Evolutionary conservation across 148 eudicot species (phyloP), one percentile per base, ranked within the genome.

Genomic region (Salicornia ramosissima): DNA sequence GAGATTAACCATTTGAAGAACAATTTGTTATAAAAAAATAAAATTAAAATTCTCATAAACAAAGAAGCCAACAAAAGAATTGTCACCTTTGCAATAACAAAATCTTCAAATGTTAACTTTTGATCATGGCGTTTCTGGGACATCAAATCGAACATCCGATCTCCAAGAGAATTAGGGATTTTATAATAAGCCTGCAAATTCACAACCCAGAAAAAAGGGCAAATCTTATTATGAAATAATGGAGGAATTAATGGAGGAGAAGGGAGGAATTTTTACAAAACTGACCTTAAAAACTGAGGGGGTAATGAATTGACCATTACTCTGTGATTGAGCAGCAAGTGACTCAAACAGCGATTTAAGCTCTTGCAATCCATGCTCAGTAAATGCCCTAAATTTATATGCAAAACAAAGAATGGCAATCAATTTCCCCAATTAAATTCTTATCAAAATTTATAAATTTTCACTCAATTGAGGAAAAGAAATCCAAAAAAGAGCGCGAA

Each of bases 21-120:
- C 3, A 50, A 11, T 45, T 49, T 57, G 34, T 45, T 36, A 60
- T 14, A 22, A 2, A 50, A 9, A 2, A 21, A 9, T 12, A 47
- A 36, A 47, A 0, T 18, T 49, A 16, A n/a, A n/a, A n/a, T n/a
- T n/a, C n/a, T n/a, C n/a, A n/a, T n/a, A n/a, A 3, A 31, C 30
- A 66, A 0, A n/a, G n/a, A 39, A 74, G 1, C 57, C 47, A 33
- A 43, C 31, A 26, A 68, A n/a, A 39, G 1, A 64, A 61, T 46
- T 53, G 73, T 84, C 79, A 93, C 98, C 85, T 93, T 93, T 33
- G 95, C 92, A 81, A 90, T 84, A 62, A 93, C 89, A 63, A 93
- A 92, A 79, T 93, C 96, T 75, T 88, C 82, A 78, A 75, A 93
- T 10, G 87, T 84, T 25, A 93, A 84, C 70, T 76, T 88, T 49